phyloP scores from a whole-genome alignment of 129 eudicot species.

The Flaveria brownii region DNA sequence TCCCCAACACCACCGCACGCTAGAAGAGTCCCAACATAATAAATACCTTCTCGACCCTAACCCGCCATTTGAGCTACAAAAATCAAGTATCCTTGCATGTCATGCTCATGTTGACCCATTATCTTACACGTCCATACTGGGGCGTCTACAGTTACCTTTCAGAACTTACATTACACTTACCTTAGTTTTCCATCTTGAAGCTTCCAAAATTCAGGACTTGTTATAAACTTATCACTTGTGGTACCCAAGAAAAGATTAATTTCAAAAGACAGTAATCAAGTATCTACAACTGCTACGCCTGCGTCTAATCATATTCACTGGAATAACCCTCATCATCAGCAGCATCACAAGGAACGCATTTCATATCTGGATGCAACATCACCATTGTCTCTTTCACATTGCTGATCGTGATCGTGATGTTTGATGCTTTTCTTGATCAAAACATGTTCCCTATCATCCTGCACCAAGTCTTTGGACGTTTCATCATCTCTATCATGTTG shows the following conservation, averaged over 20 bases:
- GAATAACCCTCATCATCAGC: conserved; percentile 11
- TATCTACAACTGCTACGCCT: not conserved
- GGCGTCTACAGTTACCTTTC: no score
- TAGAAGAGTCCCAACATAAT: no score
- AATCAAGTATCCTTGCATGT: no score
- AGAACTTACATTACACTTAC: no score
- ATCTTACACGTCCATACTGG: no score
- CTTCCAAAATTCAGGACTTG: no score
- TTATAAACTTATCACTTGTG: not conserved
- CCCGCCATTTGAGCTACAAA: no score
- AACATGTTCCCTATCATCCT: conserved; percentile 22
- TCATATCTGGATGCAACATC: conserved; percentile 25
- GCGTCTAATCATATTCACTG: conserved; percentile 26
- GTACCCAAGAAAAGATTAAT: conserved; percentile 4
- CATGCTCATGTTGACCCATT: no score
- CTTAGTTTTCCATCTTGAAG: no score
- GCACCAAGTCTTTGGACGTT: not conserved
- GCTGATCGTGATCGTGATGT: not conserved
- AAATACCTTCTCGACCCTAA: no score
- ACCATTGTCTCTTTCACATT: conserved; percentile 16
- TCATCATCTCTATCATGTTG: conserved; percentile 25
- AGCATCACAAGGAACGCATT: conserved; percentile 16
- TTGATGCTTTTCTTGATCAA: not conserved
- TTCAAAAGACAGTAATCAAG: conserved; percentile 12
- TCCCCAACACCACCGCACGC: no score